A percentile compares a stretch with the other conserved stretches of the same genome.
These are phyloP conservation scores for Elongisporangium prolatum DNA, from an alignment of 352 stramenopile genomes.

Conservation along the genomic window DNA sequence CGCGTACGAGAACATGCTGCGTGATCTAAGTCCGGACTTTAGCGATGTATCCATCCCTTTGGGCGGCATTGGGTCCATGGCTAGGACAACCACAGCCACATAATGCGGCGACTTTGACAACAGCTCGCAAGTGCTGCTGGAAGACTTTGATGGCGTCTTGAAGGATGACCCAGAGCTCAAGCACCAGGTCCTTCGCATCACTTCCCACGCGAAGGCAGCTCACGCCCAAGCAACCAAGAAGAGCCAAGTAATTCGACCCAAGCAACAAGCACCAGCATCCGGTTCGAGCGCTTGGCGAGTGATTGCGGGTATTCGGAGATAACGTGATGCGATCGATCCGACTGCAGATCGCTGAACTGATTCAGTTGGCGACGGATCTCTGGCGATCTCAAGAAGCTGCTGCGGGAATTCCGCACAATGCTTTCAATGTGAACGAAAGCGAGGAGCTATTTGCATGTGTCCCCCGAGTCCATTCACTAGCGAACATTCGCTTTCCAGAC, in stretches of 20 bases:
- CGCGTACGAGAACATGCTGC: slow-evolving; percentile 73
- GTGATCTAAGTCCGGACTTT: slow-evolving; percentile 3
- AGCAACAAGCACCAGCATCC: not conserved
- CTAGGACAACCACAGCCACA: not conserved
- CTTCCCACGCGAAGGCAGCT: slow-evolving; percentile 13
- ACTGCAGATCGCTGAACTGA: not conserved
- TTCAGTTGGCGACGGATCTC: not conserved
- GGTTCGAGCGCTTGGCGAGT: not conserved
- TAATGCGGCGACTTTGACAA: not conserved
- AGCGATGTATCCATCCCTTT: not conserved
- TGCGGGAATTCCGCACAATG: not conserved
- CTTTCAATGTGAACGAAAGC: not conserved
- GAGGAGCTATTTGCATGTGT: not conserved
- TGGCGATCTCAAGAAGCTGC: not conserved
- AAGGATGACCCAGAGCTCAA: slow-evolving; percentile 1
- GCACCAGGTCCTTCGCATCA: slow-evolving; percentile 21
- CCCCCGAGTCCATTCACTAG: not conserved
- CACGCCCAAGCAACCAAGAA: slow-evolving; percentile 1
- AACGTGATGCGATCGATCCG: not conserved
- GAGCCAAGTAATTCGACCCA: not conserved
- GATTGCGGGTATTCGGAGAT: not conserved
- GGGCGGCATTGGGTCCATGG: not conserved
- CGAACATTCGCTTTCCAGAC: not conserved
- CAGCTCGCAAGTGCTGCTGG: slow-evolving; percentile 12
- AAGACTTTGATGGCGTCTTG: not conserved